These are phyloP conservation scores for Trifolium repens DNA, from an alignment of 306 rosid species.

Conservation along the genomic window DNA sequence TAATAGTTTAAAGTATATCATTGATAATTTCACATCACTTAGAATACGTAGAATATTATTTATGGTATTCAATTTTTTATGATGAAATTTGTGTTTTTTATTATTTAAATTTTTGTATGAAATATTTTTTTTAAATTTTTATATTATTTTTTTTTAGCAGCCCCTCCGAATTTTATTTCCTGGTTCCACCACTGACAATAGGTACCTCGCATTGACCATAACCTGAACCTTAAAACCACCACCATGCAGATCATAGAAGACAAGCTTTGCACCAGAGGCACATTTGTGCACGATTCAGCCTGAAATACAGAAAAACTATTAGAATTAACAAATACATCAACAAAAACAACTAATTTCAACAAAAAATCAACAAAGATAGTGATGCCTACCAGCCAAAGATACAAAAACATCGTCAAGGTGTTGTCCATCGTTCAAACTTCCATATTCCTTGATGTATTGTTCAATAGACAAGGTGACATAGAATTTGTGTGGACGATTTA, in stretches of 20 bases:
- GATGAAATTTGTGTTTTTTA: no score
- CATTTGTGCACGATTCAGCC: constrained; percentile 74
- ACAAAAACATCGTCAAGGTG: constrained; percentile 69
- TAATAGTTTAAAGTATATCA: no score
- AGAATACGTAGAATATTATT: no score
- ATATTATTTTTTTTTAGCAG: no score
- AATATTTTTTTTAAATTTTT: no score
- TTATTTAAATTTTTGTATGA: no score
- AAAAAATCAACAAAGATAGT: constrained; percentile 38
- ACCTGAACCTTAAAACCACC: constrained; percentile 76
- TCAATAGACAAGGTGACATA: constrained; percentile 57
- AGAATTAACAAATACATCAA: constrained; percentile 19
- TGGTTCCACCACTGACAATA: no score
- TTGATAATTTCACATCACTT: no score
- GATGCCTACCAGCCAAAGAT: constrained; percentile 69
- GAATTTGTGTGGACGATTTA: constrained; percentile 78
- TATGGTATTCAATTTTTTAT: no score
- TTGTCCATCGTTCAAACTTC: constrained; percentile 64
- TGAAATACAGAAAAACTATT: constrained; percentile 28
- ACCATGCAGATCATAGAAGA: constrained; percentile 79
- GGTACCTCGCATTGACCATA: constrained; percentile 91
- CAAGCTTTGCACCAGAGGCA: constrained; percentile 71
- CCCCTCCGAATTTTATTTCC: no score
- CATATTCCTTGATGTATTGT: constrained; percentile 58
- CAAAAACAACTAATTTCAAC: constrained; percentile 2